Percentiles rank a stretch among this genome's conserved stretches.
Evolutionary conservation across 495 filamentous ascomycete genomes (phyloP).

Genomic region (Penicillium waksmanii): DNA sequence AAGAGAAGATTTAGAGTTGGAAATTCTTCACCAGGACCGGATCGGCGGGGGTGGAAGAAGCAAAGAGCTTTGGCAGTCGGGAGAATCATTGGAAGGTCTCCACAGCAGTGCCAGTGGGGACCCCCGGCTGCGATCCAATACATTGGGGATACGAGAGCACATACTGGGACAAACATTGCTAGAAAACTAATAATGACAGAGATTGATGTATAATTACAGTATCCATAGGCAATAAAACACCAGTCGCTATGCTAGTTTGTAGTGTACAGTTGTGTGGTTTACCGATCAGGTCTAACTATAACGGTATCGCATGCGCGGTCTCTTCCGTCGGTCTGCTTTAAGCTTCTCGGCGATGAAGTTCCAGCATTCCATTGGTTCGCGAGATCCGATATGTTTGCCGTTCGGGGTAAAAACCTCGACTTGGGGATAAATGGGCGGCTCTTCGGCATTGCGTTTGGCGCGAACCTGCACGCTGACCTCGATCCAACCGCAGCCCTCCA

Average conservation of each 20-base stretch:
- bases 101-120: conserved; percentile 6
- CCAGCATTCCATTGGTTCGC: conserved; percentile 78
- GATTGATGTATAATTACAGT: conserved; percentile 14
- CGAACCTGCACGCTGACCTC: conserved; percentile 85
- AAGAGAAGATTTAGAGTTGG: neutral
- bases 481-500: conserved; percentile 92
- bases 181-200: neutral
- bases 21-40: neutral
- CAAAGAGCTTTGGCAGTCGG: neutral
- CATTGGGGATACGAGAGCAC: neutral
- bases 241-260: conserved; percentile 37
- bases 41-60: conserved; percentile 2
- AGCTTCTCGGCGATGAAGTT: conserved; percentile 40
- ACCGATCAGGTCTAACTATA: conserved; percentile 21
- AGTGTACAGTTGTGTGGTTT: conserved; percentile 13
- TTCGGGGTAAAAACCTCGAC: conserved; percentile 87
- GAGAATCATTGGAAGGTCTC: neutral
- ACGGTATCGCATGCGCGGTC: conserved; percentile 18
- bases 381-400: conserved; percentile 71
- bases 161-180: neutral
- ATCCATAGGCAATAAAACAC: conserved; percentile 25
- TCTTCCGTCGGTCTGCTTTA: conserved; percentile 39
- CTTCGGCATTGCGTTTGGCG: conserved; percentile 40
- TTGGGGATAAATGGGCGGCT: conserved; percentile 54
- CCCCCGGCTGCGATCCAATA: neutral